Base-by-base conservation (phyloP, 331 rosid genomes). In the Spiraea crenata region DNA sequence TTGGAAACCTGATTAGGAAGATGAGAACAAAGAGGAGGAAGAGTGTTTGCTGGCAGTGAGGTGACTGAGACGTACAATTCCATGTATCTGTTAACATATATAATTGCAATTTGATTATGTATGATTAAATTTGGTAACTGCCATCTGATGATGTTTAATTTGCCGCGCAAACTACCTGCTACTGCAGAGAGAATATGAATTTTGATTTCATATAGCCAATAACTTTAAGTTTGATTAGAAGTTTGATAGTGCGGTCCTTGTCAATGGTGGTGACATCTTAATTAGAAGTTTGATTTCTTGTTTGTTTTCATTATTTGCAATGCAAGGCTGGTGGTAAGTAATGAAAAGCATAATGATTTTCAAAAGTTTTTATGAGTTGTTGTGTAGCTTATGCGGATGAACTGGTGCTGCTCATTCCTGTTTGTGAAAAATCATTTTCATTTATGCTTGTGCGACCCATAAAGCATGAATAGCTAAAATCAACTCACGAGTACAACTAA, bases 81-180 rank as follows among this genome's bases (percentile, higher is more conserved):
- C 69, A 17, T 50, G 74, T 42, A 12, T 15, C 16, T 49, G 54
- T 14, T 58, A 14, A 60, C 47, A 62, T 67, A 50, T 20, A 74
- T 76, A 59, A 69, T 63, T 78, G 38, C 59, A 63, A 51, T 39
- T 63, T 54, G 72, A 63, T 77, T 60, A 63, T 76, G 69, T 67
- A 59, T 59, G 39, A 60, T 60, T 47, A 25, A 25, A 25, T 25
- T 25, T 25, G 31, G 1, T 76, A 59, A 69, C 59, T 78, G 38
- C 59, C 68, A 51, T 39, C 55, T 54, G 72, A 63, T 77, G 66
- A 63, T 76, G 69, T 67, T 68, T 59, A 60, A 60, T 60, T 47
- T 41, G 60, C 49, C 59, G 57, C 34, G 49, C 64, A 65, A 9
- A 17, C 83, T 61, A 50, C 74, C 65, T 39, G 64, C 66, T 61